A percentile compares a stretch with the other conserved stretches of the same genome.
Evolutionary conservation across 768 basidiomycete species (phyloP).

Genomic region (Lactarius hatsudake): DNA sequence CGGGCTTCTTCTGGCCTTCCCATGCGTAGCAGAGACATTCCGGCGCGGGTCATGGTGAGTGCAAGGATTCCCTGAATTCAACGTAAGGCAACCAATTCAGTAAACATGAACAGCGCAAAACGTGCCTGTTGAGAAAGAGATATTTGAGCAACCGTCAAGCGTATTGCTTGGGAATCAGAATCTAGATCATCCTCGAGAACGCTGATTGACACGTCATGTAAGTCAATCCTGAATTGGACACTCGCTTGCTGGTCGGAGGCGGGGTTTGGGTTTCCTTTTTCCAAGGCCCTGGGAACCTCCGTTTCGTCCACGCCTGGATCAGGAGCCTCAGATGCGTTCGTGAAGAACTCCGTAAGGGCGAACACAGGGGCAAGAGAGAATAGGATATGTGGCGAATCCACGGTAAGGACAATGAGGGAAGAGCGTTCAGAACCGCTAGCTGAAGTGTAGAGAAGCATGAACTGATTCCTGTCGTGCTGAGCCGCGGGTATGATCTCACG

Average conservation of each 20-base stretch:
- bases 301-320: slow-evolving; percentile 23
- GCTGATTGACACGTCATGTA: slow-evolving; percentile 86
- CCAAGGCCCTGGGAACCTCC: slow-evolving; percentile 24
- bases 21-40: slow-evolving; percentile 94
- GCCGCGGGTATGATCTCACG: slow-evolving; percentile 94
- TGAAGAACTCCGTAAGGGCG: slow-evolving; percentile 83
- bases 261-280: slow-evolving; percentile 4
- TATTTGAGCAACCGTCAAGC: slow-evolving; percentile 77
- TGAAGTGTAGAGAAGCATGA: slow-evolving; percentile 88
- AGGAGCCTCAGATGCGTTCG: slow-evolving; percentile 46
- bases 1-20: slow-evolving; percentile 81
- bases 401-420: slow-evolving; percentile 75
- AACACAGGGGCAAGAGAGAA: slow-evolving; percentile 91
- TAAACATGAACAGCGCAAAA: neutral
- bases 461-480: slow-evolving; percentile 82
- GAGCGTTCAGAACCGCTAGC: slow-evolving; percentile 56
- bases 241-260: slow-evolving; percentile 25
- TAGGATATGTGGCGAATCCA: slow-evolving; percentile 91
- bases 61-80: slow-evolving; percentile 68
- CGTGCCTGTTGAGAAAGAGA: slow-evolving; percentile 87
- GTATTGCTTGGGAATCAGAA: slow-evolving; percentile 79
- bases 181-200: slow-evolving; percentile 84
- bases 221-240: slow-evolving; percentile 74
- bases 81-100: neutral
- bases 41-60: slow-evolving; percentile 73